Evolutionary conservation across 306 rosid species (phyloP).

Genomic region (Fragaria ananassa): DNA sequence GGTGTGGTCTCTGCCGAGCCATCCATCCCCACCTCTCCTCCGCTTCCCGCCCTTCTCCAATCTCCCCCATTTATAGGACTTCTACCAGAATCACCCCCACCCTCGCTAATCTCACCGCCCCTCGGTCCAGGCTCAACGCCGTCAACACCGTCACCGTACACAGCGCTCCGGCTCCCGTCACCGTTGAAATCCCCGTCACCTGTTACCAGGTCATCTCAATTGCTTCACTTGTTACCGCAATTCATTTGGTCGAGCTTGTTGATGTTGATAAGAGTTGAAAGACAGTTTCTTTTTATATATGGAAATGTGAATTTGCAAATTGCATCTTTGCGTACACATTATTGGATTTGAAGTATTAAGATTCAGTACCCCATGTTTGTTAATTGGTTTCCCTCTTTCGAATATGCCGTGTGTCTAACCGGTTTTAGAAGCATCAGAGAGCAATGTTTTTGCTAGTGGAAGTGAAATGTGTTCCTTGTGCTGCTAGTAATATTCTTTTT

Average conservation of each 20-base stretch:
- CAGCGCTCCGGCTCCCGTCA: slow-evolving; percentile 25
- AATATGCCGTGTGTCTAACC: not conserved
- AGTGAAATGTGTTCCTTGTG: not conserved
- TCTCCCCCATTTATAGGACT: not conserved
- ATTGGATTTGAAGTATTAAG: not conserved
- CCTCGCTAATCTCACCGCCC: not conserved
- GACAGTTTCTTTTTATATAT: no score
- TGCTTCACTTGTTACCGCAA: not conserved
- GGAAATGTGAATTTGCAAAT: not conserved
- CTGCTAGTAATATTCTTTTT: not conserved
- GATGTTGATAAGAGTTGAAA: not conserved
- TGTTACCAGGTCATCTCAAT: slow-evolving; percentile 62
- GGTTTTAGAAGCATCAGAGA: not conserved
- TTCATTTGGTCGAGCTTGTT: not conserved
- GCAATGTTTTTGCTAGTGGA: not conserved
- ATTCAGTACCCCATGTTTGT: not conserved
- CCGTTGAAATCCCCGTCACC: slow-evolving; percentile 66
- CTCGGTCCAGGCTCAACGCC: not conserved
- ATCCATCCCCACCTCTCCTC: not conserved
- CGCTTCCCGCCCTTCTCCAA: not conserved
- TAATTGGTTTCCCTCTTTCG: not conserved
- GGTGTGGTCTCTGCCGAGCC: slow-evolving; percentile 19
- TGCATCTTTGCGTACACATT: not conserved
- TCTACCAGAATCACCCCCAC: not conserved
- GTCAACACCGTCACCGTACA: slow-evolving; percentile 13